Evolutionary conservation across 768 basidiomycete species (phyloP), one percentile per base, ranked within the genome.

Genomic region (Trametes cingulata): DNA sequence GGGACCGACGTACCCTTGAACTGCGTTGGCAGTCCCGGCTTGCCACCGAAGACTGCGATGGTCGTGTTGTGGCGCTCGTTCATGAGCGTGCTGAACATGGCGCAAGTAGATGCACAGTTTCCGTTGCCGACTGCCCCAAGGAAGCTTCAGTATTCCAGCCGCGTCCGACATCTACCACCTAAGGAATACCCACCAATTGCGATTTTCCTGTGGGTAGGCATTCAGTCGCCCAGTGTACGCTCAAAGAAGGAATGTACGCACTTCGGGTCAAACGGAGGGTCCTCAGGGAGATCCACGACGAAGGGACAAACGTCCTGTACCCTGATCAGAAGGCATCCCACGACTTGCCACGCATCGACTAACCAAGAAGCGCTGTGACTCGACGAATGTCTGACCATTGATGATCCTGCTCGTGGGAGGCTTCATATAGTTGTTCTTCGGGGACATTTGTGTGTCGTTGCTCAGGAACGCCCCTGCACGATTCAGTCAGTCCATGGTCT

Each of bases 81-180:
- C 84, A 87, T 85, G 52, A 85, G 67, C 2, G 84, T 85, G 56
- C 78, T 81, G 68, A 86, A 86, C 79, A 85, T 80, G 0, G 85
- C 82, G 60, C 85, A 86, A 1, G 85, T 86, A 5, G 83, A 85
- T 7, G 84, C 84, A 61, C 85, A 87, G 61, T 68, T 66, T 19
- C 57, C 69, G 56, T 69, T 73, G 22, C 66, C 61, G 49, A 70
- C 70, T 68, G 35, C 15, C 29, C 19, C 2, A 17, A 6, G 17
- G 22, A 1, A 27, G 25, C 10, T 8, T 43, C 24, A 24, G 24
- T 10, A 33, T 33, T 33, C 6, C 4, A 10, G 29, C 10, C 29
- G 4, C 29, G 29, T 33, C 29, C 10, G 29, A 33, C 10, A 5
- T 10, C 6, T 33, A 10, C 2, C 22, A 8, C 20, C 14, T n/a